Conservation (phyloP, 2,329 filamentous ascomycete genomes). For the Claviceps sp. region DNA sequence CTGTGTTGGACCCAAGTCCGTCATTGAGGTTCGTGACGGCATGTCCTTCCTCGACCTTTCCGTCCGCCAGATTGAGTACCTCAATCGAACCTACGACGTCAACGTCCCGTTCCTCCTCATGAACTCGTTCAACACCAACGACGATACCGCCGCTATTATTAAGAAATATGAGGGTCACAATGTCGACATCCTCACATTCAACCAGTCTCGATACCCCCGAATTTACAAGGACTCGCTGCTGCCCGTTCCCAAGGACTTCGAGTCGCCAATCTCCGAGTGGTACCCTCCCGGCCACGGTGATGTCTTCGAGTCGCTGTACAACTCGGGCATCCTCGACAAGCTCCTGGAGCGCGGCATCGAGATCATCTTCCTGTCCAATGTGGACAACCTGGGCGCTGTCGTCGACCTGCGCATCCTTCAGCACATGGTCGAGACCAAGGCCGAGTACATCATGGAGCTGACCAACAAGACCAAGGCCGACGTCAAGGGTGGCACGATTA, state of each 20-base stretch:
- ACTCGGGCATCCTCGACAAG: constrained; percentile 95
- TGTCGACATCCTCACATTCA: constrained; percentile 98
- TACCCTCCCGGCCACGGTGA: constrained; percentile 98
- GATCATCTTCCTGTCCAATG: constrained; percentile 97
- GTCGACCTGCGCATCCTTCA: constrained; percentile 96
- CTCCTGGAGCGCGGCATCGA: constrained; percentile 90
- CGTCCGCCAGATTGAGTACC: constrained; percentile 96
- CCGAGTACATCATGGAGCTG: constrained; percentile 99
- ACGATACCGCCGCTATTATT: constrained; percentile 96
- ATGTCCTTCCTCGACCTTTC: constrained; percentile 99
- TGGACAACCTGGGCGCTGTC: constrained; percentile 94
- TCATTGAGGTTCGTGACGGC: constrained; percentile 98
- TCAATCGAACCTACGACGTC: constrained; percentile 94
- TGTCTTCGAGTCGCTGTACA: constrained; percentile 98
- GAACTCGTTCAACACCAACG: constrained; percentile 99
- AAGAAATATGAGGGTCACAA: constrained; percentile 99
- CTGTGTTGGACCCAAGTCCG: constrained; percentile 97
- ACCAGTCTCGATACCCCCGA: constrained; percentile 96
- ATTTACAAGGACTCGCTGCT: constrained; percentile 97
- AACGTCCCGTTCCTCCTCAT: constrained; percentile 98
- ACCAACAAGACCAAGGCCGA: constrained; percentile 99
- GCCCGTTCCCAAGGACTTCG: constrained; percentile 78
- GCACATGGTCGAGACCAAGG: constrained; percentile 95
- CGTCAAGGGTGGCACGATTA: constrained; percentile 99
- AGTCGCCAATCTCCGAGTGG: constrained; percentile 89